Percentiles rank a stretch among this genome's conserved stretches.
Evolutionary conservation across 306 rosid species (phyloP).

Genomic region (Vachellia collinsii): DNA sequence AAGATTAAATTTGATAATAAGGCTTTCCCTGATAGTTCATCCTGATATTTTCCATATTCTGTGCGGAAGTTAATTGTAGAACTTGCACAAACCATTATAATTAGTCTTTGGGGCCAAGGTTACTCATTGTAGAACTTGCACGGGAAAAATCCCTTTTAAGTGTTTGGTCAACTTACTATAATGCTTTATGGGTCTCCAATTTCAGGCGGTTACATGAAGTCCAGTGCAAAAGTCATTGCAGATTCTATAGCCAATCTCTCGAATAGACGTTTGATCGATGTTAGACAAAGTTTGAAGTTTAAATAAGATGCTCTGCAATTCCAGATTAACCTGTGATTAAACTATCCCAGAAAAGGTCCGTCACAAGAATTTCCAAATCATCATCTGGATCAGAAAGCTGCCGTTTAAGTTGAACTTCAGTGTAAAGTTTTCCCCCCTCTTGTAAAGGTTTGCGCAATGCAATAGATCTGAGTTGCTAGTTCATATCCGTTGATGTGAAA

Average conservation of each 20-base stretch:
- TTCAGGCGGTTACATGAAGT: conserved; percentile 97
- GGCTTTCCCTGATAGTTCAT: neutral
- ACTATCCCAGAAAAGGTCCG: neutral
- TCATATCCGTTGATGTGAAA: neutral
- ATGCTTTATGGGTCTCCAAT: conserved; percentile 1
- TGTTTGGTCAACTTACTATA: conserved; percentile 2
- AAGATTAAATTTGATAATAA: neutral
- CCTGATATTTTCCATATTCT: neutral
- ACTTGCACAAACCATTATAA: too few relatives aligned
- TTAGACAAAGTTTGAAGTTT: conserved; percentile 26
- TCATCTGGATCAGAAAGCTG: neutral
- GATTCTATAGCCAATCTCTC: conserved; percentile 83
- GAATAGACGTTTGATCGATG: conserved; percentile 66
- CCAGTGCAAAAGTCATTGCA: conserved; percentile 89
- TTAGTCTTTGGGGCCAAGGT: neutral
- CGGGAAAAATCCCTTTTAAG: neutral
- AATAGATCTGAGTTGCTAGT: neutral
- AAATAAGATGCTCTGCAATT: conserved; percentile 30
- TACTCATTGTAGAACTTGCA: neutral
- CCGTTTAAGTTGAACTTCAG: neutral
- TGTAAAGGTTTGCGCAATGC: neutral
- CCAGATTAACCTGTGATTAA: conserved; percentile 6
- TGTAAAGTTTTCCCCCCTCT: neutral
- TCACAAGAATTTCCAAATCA: neutral
- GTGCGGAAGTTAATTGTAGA: neutral